Evolutionary conservation across 495 filamentous ascomycete genomes (phyloP).

Genomic region (Penicillium fimorum): DNA sequence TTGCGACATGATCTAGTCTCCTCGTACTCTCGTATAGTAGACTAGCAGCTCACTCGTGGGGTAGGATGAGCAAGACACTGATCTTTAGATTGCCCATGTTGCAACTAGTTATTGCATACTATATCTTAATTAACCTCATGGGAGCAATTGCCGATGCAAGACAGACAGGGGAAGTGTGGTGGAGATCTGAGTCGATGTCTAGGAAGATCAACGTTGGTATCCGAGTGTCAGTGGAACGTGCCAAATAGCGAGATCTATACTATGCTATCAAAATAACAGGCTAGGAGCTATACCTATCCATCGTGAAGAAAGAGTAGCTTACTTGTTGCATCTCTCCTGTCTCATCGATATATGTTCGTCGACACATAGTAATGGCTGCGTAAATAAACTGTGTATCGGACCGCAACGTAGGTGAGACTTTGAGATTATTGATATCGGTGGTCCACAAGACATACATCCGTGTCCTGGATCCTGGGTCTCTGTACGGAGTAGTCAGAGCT

Average conservation of each 20-base stretch:
- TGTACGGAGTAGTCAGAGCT: not conserved
- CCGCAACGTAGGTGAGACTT: not conserved
- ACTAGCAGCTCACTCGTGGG: conserved; percentile 2
- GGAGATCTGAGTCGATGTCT: conserved; percentile 13
- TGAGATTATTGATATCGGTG: too few relatives aligned
- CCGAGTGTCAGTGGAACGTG: conserved; percentile 3
- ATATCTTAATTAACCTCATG: not conserved
- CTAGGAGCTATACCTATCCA: not conserved
- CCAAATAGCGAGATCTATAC: not conserved
- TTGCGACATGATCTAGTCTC: not conserved
- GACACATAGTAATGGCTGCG: not conserved
- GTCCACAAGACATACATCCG: not conserved
- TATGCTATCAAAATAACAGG: not conserved
- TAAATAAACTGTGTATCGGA: not conserved
- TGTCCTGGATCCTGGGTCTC: not conserved
- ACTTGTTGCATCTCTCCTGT: not conserved
- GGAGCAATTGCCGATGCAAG: not conserved
- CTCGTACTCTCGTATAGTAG: not conserved
- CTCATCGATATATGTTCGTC: not conserved
- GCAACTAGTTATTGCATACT: not conserved
- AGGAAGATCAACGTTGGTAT: conserved; percentile 4
- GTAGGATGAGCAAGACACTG: not conserved
- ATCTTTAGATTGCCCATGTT: not conserved
- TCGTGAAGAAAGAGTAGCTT: not conserved
- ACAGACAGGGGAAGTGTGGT: not conserved